Evolutionary conservation across 768 basidiomycete genomes (phyloP).

Genomic region (Amanita thiersii): DNA sequence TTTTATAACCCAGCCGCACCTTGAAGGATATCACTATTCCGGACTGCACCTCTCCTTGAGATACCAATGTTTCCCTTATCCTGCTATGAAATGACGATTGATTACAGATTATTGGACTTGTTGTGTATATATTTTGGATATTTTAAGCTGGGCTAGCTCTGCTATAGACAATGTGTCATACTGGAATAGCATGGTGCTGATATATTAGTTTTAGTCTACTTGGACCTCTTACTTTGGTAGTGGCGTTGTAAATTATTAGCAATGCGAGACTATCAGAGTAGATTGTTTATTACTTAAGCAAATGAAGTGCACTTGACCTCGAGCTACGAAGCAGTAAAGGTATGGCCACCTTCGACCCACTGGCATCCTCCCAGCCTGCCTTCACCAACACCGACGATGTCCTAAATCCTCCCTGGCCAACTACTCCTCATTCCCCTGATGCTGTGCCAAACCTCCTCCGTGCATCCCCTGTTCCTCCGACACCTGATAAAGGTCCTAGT

Average conservation of each 20-base stretch:
- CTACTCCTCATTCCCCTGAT: constrained; percentile 67
- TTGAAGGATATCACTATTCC: constrained; percentile 68
- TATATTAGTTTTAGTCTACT: too few relatives aligned
- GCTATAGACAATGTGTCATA: too few relatives aligned
- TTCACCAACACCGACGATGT: constrained; percentile 43
- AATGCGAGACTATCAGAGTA: too few relatives aligned
- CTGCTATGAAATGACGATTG: not conserved
- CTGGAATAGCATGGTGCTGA: too few relatives aligned
- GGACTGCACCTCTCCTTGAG: constrained; percentile 33
- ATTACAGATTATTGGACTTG: too few relatives aligned
- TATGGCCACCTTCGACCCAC: constrained; percentile 61
- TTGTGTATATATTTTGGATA: too few relatives aligned
- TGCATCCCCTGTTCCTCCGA: constrained; percentile 43
- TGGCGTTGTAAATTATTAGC: not conserved
- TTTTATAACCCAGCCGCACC: constrained; percentile 41
- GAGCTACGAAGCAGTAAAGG: not conserved
- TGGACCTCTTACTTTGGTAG: constrained; percentile 3
- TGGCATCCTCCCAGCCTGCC: constrained; percentile 39
- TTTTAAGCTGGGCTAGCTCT: too few relatives aligned
- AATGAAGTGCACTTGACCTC: not conserved
- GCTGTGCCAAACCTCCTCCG: constrained; percentile 66
- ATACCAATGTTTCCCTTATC: not conserved
- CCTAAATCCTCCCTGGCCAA: constrained; percentile 65
- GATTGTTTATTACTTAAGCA: constrained; percentile 9
- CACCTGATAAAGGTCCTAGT: constrained; percentile 43